Percentiles rank a stretch among this genome's conserved stretches.
These are phyloP conservation scores for Aspergillus luchuensis DNA, from an alignment of 2,329 filamentous ascomycete genomes.

Conservation along the genomic window DNA sequence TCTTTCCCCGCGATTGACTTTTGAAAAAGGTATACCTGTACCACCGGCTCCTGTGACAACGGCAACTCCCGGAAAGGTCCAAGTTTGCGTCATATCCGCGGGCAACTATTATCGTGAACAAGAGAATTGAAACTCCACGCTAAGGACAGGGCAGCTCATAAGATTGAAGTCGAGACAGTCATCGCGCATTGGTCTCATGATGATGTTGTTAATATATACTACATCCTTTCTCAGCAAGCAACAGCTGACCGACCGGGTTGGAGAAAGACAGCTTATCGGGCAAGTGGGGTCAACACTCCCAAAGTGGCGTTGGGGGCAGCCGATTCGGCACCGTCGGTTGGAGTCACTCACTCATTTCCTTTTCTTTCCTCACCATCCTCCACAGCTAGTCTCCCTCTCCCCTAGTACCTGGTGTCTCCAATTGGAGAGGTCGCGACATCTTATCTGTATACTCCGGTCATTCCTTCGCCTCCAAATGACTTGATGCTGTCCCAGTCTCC, in stretches of 20 bases:
- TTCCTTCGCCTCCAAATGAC: constrained; percentile 24
- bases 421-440: constrained; percentile 19
- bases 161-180: too few relatives aligned
- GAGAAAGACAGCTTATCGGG: constrained; percentile 10
- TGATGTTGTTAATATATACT: not conserved
- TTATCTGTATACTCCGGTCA: constrained; percentile 2
- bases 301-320: constrained; percentile 11
- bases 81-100: constrained; percentile 12
- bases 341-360: constrained; percentile 8
- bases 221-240: not conserved
- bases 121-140: not conserved
- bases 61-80: constrained; percentile 48
- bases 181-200: too few relatives aligned
- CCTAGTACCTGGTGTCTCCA: constrained; percentile 22
- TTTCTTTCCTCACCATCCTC: constrained; percentile 7
- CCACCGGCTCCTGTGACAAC: constrained; percentile 53
- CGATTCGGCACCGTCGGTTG: constrained; percentile 3
- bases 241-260: not conserved
- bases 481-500: constrained; percentile 36
- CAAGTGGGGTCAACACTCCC: constrained; percentile 1
- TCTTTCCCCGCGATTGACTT: too few relatives aligned
- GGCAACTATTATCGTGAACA: not conserved
- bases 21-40: constrained; percentile 37
- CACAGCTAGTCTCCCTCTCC: constrained; percentile 1
- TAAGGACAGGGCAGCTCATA: too few relatives aligned